Percentiles rank a stretch among this genome's conserved stretches.
These are phyloP conservation scores for Yamadazyma takamatsuzukensis DNA, from an alignment of 805 yeast species.

Conservation along the genomic window DNA sequence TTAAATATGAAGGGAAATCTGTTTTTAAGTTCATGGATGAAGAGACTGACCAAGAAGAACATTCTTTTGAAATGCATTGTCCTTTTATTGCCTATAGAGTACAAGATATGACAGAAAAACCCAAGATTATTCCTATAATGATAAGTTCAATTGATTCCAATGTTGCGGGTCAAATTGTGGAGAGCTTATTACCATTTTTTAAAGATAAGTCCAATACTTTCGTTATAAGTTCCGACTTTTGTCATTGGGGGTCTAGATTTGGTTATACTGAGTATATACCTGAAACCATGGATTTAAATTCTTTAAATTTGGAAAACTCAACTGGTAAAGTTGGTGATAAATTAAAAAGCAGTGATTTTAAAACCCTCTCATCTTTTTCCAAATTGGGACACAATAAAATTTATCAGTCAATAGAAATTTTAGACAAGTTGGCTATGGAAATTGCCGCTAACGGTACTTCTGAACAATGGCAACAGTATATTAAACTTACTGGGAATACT, in stretches of 20 bases:
- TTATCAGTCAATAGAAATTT: slow-evolving; percentile 63
- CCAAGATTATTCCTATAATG: slow-evolving; percentile 74
- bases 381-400: slow-evolving; percentile 42
- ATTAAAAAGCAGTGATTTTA: too few species aligned
- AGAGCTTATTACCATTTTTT: slow-evolving; percentile 50
- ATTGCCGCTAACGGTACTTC: slow-evolving; percentile 55
- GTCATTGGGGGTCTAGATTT: slow-evolving; percentile 76
- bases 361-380: slow-evolving; percentile 1
- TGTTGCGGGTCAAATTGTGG: slow-evolving; percentile 45
- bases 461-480: slow-evolving; percentile 61
- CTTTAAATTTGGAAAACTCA: slow-evolving; percentile 1
- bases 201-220: slow-evolving; percentile 58
- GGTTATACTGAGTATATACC: slow-evolving; percentile 37
- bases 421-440: slow-evolving; percentile 72
- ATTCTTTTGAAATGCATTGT: slow-evolving; percentile 91
- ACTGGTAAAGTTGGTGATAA: slow-evolving; percentile 3
- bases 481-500: slow-evolving; percentile 74
- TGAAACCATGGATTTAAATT: slow-evolving; percentile 3
- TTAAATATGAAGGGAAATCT: slow-evolving; percentile 18
- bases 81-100: slow-evolving; percentile 63
- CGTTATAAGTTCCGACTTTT: slow-evolving; percentile 84
- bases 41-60: slow-evolving; percentile 76
- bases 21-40: slow-evolving; percentile 54
- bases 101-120: slow-evolving; percentile 18
- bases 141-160: slow-evolving; percentile 57